Evolutionary conservation across 805 yeast species (phyloP).

Genomic region (Priceomyces fermenticarens): DNA sequence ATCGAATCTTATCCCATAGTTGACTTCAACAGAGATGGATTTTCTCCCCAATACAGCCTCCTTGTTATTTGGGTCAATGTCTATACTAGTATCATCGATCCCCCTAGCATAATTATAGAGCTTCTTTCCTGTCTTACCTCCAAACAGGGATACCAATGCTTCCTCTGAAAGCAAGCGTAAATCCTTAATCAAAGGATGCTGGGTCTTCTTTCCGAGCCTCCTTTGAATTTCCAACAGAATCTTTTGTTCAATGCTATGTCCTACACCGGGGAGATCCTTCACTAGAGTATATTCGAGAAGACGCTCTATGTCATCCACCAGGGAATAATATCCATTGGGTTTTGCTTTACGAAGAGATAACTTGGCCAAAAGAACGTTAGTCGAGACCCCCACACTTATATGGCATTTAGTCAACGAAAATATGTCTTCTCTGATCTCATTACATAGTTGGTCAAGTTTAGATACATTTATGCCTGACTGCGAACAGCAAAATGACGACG

Average conservation of each 20-base stretch:
- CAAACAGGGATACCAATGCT: constrained; percentile 49
- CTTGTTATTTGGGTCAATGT: constrained; percentile 46
- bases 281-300: constrained; percentile 36
- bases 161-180: constrained; percentile 30
- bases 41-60: constrained; percentile 54
- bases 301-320: constrained; percentile 14
- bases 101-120: constrained; percentile 64
- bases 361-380: constrained; percentile 74
- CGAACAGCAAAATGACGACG: constrained; percentile 30
- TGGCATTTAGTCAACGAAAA: constrained; percentile 51
- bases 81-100: constrained; percentile 58
- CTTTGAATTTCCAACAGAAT: constrained; percentile 28
- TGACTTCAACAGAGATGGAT: constrained; percentile 82
- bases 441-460: constrained; percentile 20
- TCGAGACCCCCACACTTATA: constrained; percentile 78
- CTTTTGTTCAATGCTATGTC: constrained; percentile 47
- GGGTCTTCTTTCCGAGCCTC: neutral
- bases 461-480: constrained; percentile 6
- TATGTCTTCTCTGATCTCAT: constrained; percentile 39
- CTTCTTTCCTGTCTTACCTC: constrained; percentile 67
- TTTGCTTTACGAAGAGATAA: constrained; percentile 72
- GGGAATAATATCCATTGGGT: constrained; percentile 61
- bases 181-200: constrained; percentile 33
- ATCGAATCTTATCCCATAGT: constrained; percentile 84
- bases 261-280: constrained; percentile 61